Evolutionary conservation across 2,329 filamentous ascomycete species (phyloP).

Genomic region (Cercospora nicotianae): DNA sequence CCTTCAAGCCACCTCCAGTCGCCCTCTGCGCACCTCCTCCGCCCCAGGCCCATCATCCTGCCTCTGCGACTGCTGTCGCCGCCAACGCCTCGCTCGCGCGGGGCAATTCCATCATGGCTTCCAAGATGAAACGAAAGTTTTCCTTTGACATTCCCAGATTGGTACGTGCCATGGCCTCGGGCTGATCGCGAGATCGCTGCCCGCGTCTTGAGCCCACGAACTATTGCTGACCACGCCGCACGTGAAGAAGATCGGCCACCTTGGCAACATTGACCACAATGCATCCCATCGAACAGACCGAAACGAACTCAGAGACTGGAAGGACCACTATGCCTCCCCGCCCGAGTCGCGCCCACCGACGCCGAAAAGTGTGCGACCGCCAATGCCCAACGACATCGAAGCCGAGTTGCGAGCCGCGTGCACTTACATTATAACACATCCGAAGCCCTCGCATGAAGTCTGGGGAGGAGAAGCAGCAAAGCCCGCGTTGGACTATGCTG

Average conservation of each 20-base stretch:
- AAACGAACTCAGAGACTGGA: slow-evolving; percentile 25
- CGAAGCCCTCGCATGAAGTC: slow-evolving; percentile 39
- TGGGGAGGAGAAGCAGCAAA: slow-evolving; percentile 37
- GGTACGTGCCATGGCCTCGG: slow-evolving; percentile 34
- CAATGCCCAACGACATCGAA: slow-evolving; percentile 45
- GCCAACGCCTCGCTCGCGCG: background rate
- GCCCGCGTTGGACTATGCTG: slow-evolving; percentile 38
- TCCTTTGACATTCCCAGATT: slow-evolving; percentile 45
- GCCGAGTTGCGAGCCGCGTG: slow-evolving; percentile 49
- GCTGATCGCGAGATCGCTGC: background rate
- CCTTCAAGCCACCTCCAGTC: slow-evolving; percentile 11
- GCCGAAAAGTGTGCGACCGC: slow-evolving; percentile 46
- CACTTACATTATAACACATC: slow-evolving; percentile 44
- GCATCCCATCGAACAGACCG: background rate
- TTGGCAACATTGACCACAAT: slow-evolving; percentile 9
- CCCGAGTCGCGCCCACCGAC: slow-evolving; percentile 42
- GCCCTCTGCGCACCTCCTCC: background rate
- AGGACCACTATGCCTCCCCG: slow-evolving; percentile 33
- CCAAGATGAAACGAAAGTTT: slow-evolving; percentile 47
- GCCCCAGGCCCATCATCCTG: background rate
- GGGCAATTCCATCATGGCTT: slow-evolving; percentile 4
- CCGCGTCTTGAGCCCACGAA: background rate
- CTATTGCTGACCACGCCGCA: slow-evolving; percentile 6
- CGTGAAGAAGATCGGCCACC: slow-evolving; percentile 11
- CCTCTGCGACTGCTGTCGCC: background rate